Percentiles rank a stretch among this genome's conserved stretches.
Evolutionary conservation across 768 basidiomycete genomes (phyloP).

Genomic region (Kwoniella dejecticola): DNA sequence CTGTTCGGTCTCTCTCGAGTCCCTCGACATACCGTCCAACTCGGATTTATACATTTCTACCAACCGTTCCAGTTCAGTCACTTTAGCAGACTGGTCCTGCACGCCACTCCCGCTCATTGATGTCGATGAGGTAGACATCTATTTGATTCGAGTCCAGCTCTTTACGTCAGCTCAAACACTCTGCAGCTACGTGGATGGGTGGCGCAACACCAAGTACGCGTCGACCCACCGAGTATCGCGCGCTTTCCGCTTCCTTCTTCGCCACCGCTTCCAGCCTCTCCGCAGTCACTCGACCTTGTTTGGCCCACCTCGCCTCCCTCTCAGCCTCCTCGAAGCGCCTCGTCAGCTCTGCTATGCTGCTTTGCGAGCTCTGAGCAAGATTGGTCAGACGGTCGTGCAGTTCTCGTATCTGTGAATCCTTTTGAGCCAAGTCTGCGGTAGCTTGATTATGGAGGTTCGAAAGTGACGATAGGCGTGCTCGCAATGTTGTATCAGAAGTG

Average conservation of each 20-base stretch:
- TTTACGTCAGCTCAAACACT: too few relatives aligned
- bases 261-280: conserved; percentile 46
- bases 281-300: conserved; percentile 40
- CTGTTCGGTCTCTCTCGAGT: conserved; percentile 43
- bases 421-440: conserved; percentile 30
- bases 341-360: conserved; percentile 30
- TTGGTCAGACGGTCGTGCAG: conserved; percentile 32
- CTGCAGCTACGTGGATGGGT: too few relatives aligned
- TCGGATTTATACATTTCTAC: conserved; percentile 39
- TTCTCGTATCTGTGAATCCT: conserved; percentile 35
- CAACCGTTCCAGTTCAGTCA: conserved; percentile 38
- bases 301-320: conserved; percentile 51
- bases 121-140: neutral
- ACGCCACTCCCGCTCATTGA: conserved; percentile 22
- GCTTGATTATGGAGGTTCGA: conserved; percentile 41
- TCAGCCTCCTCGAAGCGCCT: conserved; percentile 37
- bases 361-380: conserved; percentile 26
- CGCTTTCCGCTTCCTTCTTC: conserved; percentile 30
- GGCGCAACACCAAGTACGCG: too few relatives aligned
- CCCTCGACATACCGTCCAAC: conserved; percentile 36
- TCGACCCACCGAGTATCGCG: neutral
- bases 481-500: conserved; percentile 35
- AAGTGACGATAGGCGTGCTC: conserved; percentile 43
- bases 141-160: too few relatives aligned
- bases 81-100: conserved; percentile 24